phyloP scores from a whole-genome alignment of 352 stramenopile species.

The Phytophthora tentaculata region DNA sequence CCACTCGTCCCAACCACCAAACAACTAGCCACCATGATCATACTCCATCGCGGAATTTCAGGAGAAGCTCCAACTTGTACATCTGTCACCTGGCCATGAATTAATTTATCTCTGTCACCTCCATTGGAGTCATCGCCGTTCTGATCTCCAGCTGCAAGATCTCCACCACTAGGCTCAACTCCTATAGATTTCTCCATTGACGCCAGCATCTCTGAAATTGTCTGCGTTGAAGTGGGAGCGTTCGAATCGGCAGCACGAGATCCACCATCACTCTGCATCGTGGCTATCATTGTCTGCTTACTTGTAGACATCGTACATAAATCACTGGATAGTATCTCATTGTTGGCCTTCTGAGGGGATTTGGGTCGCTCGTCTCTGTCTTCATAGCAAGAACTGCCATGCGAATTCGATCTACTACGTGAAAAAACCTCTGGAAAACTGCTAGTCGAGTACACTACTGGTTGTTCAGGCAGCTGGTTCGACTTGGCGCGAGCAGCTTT shows the following conservation, averaged over 20 bases:
- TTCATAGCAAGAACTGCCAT: constrained; percentile 18
- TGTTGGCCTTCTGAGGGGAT: constrained; percentile 6
- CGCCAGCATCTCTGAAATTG: constrained; percentile 28
- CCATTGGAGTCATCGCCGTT: constrained; percentile 3
- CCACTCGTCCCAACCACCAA: constrained; percentile 49
- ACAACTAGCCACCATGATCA: constrained; percentile 50
- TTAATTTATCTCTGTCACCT: constrained; percentile 12
- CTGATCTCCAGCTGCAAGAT: constrained; percentile 22
- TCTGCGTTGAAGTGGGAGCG: constrained; percentile 27
- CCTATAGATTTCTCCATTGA: constrained; percentile 21
- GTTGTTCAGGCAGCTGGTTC: constrained; percentile 24
- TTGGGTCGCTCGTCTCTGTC: constrained; percentile 7
- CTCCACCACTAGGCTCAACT: background rate
- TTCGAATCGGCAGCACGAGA: constrained; percentile 18
- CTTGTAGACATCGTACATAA: constrained; percentile 19
- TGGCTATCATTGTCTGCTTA: constrained; percentile 14
- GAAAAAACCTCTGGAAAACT: constrained; percentile 34
- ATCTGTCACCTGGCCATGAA: no score
- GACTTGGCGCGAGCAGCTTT: constrained; percentile 28
- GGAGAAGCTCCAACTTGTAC: background rate
- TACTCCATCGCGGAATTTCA: constrained; percentile 50
- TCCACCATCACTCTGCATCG: constrained; percentile 16
- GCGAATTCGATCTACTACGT: constrained; percentile 12
- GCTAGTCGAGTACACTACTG: constrained; percentile 30
- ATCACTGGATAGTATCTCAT: constrained; percentile 13